Conservation (phyloP, 2,329 filamentous ascomycete species). For the Phialophora tarda region DNA sequence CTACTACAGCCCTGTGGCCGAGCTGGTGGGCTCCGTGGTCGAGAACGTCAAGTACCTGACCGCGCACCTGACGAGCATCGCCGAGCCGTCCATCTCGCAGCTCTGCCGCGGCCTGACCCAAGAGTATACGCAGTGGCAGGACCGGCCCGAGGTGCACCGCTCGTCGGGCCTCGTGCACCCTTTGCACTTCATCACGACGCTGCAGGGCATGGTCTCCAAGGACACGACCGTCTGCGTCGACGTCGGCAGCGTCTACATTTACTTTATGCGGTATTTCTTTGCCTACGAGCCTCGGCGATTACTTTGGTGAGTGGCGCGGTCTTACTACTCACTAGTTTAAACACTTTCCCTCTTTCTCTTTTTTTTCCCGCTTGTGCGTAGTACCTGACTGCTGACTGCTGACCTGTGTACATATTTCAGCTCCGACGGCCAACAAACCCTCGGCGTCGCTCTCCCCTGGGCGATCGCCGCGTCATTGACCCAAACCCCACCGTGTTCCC, state of each 20-base stretch:
- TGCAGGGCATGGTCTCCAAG: constrained; percentile 50
- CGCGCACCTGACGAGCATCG: constrained; percentile 44
- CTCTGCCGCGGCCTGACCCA: constrained; percentile 43
- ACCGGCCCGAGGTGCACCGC: constrained; percentile 36
- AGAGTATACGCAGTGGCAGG: constrained; percentile 49
- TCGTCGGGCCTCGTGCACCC: constrained; percentile 50
- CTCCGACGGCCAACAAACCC: constrained; percentile 57
- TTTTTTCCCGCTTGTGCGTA: no score
- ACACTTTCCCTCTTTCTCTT: background rate
- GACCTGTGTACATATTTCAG: constrained; percentile 25
- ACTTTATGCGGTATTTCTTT: constrained; percentile 35
- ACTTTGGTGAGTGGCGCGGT: constrained; percentile 41
- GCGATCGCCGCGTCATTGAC: constrained; percentile 55
- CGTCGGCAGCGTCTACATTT: constrained; percentile 52
- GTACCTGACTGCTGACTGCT: background rate
- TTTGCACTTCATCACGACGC: constrained; percentile 52
- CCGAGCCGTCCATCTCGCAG: constrained; percentile 43
- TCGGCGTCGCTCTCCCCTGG: constrained; percentile 57
- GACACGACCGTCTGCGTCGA: constrained; percentile 54
- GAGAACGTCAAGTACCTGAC: constrained; percentile 50
- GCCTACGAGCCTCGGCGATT: constrained; percentile 49
- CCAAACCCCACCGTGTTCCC: constrained; percentile 51
- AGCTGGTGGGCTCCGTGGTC: constrained; percentile 52
- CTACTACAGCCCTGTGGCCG: constrained; percentile 50
- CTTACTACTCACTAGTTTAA: no score